phyloP scores from a whole-genome alignment of 768 basidiomycete genomes.

The Tremella mesenterica region DNA sequence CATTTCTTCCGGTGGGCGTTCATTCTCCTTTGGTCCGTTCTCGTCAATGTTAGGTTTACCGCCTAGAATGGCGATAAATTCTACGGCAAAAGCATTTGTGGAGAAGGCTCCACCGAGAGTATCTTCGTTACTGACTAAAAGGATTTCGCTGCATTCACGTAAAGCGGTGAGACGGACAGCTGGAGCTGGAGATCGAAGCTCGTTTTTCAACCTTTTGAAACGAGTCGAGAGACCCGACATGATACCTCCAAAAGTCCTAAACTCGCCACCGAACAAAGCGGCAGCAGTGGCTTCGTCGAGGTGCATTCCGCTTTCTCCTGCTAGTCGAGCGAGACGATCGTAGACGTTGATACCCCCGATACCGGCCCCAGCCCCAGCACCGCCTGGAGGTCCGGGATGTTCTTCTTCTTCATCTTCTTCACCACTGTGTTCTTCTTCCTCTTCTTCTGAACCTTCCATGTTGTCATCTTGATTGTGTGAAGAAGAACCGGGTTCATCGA shows the following conservation, averaged over 20 bases:
- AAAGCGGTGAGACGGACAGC: constrained; percentile 65
- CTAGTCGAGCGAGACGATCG: constrained; percentile 24
- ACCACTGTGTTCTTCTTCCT: constrained; percentile 48
- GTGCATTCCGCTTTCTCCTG: constrained; percentile 20
- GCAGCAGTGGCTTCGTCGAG: constrained; percentile 41
- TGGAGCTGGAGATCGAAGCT: constrained; percentile 61
- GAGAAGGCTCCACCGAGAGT: constrained; percentile 81
- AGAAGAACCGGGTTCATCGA: constrained; percentile 22
- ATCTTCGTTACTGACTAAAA: constrained; percentile 95
- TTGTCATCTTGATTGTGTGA: constrained; percentile 30
- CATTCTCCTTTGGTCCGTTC: constrained; percentile 48
- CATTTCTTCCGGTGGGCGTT: constrained; percentile 27
- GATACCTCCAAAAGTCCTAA: constrained; percentile 55
- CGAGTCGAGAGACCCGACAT: constrained; percentile 81
- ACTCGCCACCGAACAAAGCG: constrained; percentile 56
- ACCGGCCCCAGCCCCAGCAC: constrained; percentile 10
- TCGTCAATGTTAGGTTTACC: constrained; percentile 41
- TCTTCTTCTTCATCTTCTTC: constrained; percentile 32
- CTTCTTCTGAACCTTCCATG: constrained; percentile 45
- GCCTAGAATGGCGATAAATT: constrained; percentile 82
- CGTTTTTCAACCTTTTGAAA: constrained; percentile 53
- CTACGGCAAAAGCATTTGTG: constrained; percentile 81
- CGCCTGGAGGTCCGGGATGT: constrained; percentile 41
- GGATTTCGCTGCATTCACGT: constrained; percentile 86
- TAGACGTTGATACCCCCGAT: constrained; percentile 7